These are phyloP conservation scores for Fagopyrum tataricum DNA, from an alignment of 148 eudicot species.

Conservation along the genomic window DNA sequence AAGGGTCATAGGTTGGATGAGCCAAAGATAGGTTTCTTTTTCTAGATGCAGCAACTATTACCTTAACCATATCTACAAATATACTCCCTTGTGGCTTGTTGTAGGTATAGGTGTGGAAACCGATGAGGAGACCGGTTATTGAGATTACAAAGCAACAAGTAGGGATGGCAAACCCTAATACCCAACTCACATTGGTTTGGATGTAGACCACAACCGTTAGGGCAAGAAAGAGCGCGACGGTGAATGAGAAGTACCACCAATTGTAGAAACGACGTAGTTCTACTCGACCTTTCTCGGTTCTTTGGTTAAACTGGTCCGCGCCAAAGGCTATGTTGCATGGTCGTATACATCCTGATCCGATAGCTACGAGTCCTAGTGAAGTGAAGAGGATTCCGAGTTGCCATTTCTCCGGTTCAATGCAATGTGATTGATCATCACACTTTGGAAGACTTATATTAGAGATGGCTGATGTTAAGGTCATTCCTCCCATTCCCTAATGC, in stretches of 20 bases:
- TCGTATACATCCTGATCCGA: slow-evolving; percentile 53
- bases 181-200: slow-evolving; percentile 71
- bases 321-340: slow-evolving; percentile 86
- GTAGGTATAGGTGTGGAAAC: slow-evolving; percentile 37
- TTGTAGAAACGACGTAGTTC: slow-evolving; percentile 60
- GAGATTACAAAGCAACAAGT: slow-evolving; percentile 44
- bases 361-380: slow-evolving; percentile 35
- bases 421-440: slow-evolving; percentile 20
- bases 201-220: slow-evolving; percentile 59
- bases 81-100: slow-evolving; percentile 51
- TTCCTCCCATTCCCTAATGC: slow-evolving; percentile 54
- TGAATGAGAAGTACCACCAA: slow-evolving; percentile 80
- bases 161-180: slow-evolving; percentile 58
- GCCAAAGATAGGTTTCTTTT: slow-evolving; percentile 29
- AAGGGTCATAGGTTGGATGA: slow-evolving; percentile 33
- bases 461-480: slow-evolving; percentile 48
- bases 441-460: slow-evolving; percentile 37
- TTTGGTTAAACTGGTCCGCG: slow-evolving; percentile 67
- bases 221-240: slow-evolving; percentile 54
- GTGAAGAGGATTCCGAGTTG: slow-evolving; percentile 47
- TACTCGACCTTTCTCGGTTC: slow-evolving; percentile 40
- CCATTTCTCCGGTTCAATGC: slow-evolving; percentile 32
- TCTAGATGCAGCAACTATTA: slow-evolving; percentile 38
- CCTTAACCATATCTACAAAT: slow-evolving; percentile 47
- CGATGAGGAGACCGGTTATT: slow-evolving; percentile 39